A percentile compares a stretch with the other conserved stretches of the same genome.
These are phyloP conservation scores for Salix koriyanagi DNA, from an alignment of 345 rosid genomes.

Conservation along the genomic window DNA sequence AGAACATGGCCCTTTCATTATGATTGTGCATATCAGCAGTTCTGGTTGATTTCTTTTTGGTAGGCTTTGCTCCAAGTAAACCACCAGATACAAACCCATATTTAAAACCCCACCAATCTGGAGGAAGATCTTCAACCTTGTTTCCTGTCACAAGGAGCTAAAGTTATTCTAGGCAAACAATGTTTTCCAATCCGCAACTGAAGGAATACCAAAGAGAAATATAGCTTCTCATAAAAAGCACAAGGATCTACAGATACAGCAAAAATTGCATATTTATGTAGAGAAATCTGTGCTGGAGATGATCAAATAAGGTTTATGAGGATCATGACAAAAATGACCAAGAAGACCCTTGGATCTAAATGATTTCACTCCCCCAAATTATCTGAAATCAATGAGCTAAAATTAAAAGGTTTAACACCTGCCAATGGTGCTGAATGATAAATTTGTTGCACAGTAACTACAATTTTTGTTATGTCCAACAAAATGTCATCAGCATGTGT, in stretches of 20 bases:
- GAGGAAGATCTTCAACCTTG: slow-evolving; percentile 38
- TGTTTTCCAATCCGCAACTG: neutral
- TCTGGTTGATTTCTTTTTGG: slow-evolving; percentile 40
- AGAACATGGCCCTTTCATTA: slow-evolving; percentile 56
- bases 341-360: neutral
- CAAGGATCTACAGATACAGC: neutral
- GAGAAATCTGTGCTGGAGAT: neutral
- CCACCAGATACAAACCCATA: slow-evolving; percentile 90
- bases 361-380: neutral
- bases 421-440: neutral
- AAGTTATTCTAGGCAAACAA: slow-evolving; percentile 9
- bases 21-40: slow-evolving; percentile 28
- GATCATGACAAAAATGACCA: neutral
- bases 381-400: neutral
- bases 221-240: neutral
- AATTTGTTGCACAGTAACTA: neutral
- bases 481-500: neutral
- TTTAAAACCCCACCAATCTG: slow-evolving; percentile 92
- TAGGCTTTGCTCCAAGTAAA: slow-evolving; percentile 69
- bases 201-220: neutral
- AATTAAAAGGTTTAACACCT: neutral
- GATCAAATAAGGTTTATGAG: neutral
- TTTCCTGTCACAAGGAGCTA: slow-evolving; percentile 37
- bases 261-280: neutral
- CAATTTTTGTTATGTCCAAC: neutral